Evolutionary conservation across 805 yeast genomes (phyloP), one percentile per base, ranked within the genome.

Genomic region (Yarrowia sp.): DNA sequence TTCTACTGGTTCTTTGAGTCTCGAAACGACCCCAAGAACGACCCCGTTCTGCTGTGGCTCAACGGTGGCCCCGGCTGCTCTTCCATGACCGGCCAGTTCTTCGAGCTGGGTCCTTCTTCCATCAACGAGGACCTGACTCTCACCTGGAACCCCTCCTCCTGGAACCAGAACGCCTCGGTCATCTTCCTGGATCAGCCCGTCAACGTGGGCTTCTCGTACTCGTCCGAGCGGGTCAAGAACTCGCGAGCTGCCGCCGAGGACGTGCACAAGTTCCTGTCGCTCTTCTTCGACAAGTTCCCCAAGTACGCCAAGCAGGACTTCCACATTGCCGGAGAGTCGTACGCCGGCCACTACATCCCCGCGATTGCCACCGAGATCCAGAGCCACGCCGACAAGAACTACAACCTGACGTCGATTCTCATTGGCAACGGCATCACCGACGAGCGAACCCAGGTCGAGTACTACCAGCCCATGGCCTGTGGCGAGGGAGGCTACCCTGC

Each of bases 11-110:
- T 89, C 74, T 94, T 94, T 73, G 98, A 93, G 78, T 89, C 96
- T 66, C 86, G 97, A 80, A 88, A 88, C 74, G 92, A 91, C 76
- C 98, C 98, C 4, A 79, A 78, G 67, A 90, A 82, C 67, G 98
- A 94, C 78, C 98, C 98, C 2, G 83, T 92, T 20, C 84, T 94
- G 66, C 82, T 94, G 72, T 92, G 97, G 98, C 82, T 93, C 73
- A 93, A 93, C 76, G 98, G 98, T 71, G 97, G 98, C 7, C 98
- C 98, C 47, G 98, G 98, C 12, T 93, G 98, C 76, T 91, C 97
- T 0, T 91, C 97, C 0, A 79, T 92, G 75, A 91, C 96, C 42
- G 98, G 98, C 10, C 81, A 93, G 69, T 86, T 94, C 74, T 92
- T 93, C 74, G 98, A 94, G 77, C 83, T 92, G 75, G 98, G 98